Base-by-base conservation (phyloP, 441 rosid species). In the Isatis lusitanica region DNA sequence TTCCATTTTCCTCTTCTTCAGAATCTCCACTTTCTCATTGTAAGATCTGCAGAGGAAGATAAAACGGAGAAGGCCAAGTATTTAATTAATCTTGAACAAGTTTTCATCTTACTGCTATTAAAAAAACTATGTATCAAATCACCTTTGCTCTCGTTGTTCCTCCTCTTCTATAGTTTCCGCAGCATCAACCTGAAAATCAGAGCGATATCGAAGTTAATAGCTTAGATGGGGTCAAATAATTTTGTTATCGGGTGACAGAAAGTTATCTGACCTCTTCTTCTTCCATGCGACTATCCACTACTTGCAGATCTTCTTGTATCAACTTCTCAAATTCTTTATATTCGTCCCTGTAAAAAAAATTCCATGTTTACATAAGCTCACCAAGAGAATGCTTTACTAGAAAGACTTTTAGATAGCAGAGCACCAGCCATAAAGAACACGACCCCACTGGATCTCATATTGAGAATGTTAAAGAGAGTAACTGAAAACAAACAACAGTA, bases 301-400 rank as follows among this genome's bases (percentile, higher is more conserved):
- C 95, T 70, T 75, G 84, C 84, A 95, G 74, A 78, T 95, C 96
- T 44, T 88, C 99, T 81, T 91, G 91, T 68, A 95, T 95, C 84
- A 86, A 73, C 85, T 90, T 95, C 81, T 95, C 96, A 44, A 93
- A 93, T 75, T 91, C 98, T 79, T 88, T 95, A 88, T 93, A 93
- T 81, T 93, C 97, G 44, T 92, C 98, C 71, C 99, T 94, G 78
- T 73, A 33, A 44, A 77, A 8, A 28, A 12, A 65, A 12, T 12
- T 66, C 46, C 16, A 42, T 21, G 56, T 9, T 47, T 57, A 55
- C 10, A 46, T 68, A 21, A 78, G 55, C 17, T 50, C 43, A 36
- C 33, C 0, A 60, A 72, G 21, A 60, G 10, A 77, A 36, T 24
- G 38, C 28, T 40, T 10, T 1, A 16, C 40, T 31, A 48, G 30